Evolutionary conservation across 2,329 filamentous ascomycete genomes (phyloP), one percentile per base, ranked within the genome.

Genomic region (Furcasterigmium furcatum): DNA sequence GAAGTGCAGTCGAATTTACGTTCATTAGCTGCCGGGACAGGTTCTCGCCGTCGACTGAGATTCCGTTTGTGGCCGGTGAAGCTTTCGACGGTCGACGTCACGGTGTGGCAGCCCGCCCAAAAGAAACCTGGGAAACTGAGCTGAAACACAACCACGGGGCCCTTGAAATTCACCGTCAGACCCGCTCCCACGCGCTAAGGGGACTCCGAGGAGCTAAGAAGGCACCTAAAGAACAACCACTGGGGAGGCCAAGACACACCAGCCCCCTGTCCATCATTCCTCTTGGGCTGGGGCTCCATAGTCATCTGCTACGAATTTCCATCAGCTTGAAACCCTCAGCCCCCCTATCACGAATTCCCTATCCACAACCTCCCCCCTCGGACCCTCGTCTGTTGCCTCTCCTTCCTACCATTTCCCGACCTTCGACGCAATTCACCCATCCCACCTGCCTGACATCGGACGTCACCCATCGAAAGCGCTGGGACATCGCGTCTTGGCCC

Each of bases 301-400:
- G 20, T 45, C 36, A 32, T 40, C 43, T 35, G 36, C 43, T 44
- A 22, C 43, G 43, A 29, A 42, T 30, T 39, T 38, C 34, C 35
- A 38, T 38, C 43, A 44, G 35, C 43, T 44, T 44, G 43, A 44
- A 44, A 44, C 43, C 34, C 22, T 35, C 29, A 25, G 21, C 30
- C 21, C 16, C 34, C 34, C 34, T 27, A 19, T 42, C 27, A 32
- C 20, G 18, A 20, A 20, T n/a, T 32, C 29, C 40, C 25, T 27
- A 12, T 41, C 22, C 21, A 10, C 9, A 20, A 18, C 40, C 21
- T 16, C 40, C 27, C 43, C 10, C 25, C 19, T 32, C 25, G 25
- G 18, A 34, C 25, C 16, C 39, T 19, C n/a, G 16, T 18, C 14
- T 24, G 18, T n/a, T 18, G 13, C 18, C 19, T 22, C 14, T 18